These are phyloP conservation scores for Ailanthus altissimus DNA, from an alignment of 345 rosid species.

Conservation along the genomic window DNA sequence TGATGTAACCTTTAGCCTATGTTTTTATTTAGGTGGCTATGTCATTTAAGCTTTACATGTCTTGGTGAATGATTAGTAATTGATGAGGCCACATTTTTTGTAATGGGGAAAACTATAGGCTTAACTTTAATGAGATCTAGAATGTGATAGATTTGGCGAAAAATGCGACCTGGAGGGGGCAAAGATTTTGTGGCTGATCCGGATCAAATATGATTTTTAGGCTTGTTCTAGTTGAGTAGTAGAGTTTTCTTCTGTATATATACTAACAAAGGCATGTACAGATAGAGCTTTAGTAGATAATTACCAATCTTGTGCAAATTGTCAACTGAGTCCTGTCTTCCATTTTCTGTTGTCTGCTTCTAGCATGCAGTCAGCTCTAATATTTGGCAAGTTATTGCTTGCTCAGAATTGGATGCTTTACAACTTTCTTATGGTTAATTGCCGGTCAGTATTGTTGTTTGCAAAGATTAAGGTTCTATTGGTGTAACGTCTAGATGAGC, in stretches of 20 bases:
- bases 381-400: not conserved
- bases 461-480: not conserved
- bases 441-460: not conserved
- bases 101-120: no score
- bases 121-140: no score
- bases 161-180: no score
- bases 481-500: not conserved
- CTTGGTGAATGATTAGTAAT: no score
- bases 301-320: not conserved
- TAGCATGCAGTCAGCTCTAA: not conserved
- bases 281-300: not conserved
- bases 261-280: not conserved
- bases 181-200: not conserved
- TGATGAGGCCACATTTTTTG: no score
- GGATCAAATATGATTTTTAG: not conserved
- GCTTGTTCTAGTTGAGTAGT: not conserved
- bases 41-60: no score
- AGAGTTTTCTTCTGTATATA: not conserved
- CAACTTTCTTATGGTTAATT: not conserved
- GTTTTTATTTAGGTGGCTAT: no score
- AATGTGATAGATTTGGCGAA: no score
- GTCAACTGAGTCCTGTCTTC: not conserved
- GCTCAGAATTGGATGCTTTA: not conserved
- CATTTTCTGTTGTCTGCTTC: not conserved
- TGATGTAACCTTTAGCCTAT: not conserved